These are phyloP conservation scores for Diplotaxis tenuifolia DNA, from an alignment of 345 rosid species.

Conservation along the genomic window DNA sequence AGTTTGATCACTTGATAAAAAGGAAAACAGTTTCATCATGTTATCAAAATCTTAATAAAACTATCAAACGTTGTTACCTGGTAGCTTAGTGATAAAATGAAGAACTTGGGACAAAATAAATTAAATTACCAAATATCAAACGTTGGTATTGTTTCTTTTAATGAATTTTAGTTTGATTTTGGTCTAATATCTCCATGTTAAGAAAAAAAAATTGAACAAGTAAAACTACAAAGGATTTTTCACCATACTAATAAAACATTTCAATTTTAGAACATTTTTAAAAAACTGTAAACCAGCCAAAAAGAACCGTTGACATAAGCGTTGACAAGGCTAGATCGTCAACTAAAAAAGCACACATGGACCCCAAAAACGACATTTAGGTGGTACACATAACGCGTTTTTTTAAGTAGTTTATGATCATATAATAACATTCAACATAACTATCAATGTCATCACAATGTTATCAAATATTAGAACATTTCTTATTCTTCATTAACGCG, in stretches of 20 bases:
- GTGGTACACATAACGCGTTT: slow-evolving; percentile 24
- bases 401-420: neutral
- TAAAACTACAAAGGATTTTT: neutral
- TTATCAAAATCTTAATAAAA: neutral
- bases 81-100: too few relatives aligned
- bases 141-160: too few relatives aligned
- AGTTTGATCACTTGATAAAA: neutral
- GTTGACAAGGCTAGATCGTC: slow-evolving; percentile 18
- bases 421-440: slow-evolving; percentile 15
- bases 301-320: slow-evolving; percentile 13
- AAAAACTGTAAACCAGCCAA: slow-evolving; percentile 9
- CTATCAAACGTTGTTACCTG: too few relatives aligned
- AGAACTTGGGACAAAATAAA: too few relatives aligned
- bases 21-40: neutral
- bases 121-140: too few relatives aligned
- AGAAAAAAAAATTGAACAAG: neutral
- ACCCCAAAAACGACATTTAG: slow-evolving; percentile 8
- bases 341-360: neutral
- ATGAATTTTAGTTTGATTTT: too few relatives aligned
- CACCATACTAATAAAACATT: neutral
- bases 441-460: too few relatives aligned
- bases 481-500: slow-evolving; percentile 23
- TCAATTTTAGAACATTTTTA: neutral
- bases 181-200: too few relatives aligned
- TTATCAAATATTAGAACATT: neutral